These are phyloP conservation scores for Ustilago hordei DNA, from an alignment of 1,284 basidiomycete genomes.

Conservation along the genomic window DNA sequence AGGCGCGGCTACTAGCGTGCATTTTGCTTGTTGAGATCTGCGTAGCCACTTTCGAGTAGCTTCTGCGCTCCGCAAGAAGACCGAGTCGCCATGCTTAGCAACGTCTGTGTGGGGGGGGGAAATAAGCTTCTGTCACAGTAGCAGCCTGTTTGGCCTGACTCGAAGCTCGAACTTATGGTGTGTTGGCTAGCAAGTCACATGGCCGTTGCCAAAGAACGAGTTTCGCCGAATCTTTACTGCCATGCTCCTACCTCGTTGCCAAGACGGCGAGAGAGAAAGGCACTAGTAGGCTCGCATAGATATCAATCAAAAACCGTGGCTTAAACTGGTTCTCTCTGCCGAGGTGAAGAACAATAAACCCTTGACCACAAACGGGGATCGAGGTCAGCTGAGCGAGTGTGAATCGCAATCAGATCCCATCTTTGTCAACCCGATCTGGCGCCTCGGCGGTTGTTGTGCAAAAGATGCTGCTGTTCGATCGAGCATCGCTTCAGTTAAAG, in stretches of 20 bases:
- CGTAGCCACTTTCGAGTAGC: no score
- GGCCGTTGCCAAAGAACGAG: constrained; percentile 7
- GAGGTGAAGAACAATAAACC: neutral
- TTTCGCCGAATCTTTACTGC: constrained; percentile 29
- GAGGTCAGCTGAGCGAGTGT: neutral
- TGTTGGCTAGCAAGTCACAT: constrained; percentile 1
- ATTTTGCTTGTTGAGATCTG: neutral
- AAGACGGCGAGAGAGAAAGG: neutral
- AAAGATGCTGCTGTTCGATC: constrained; percentile 2
- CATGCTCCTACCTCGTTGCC: neutral
- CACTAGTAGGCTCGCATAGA: neutral
- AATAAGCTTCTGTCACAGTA: neutral
- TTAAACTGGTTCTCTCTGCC: neutral
- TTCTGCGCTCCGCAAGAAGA: neutral
- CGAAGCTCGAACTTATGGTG: neutral
- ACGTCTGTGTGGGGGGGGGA: neutral
- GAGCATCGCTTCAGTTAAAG: neutral
- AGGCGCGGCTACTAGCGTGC: no score
- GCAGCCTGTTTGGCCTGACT: neutral
- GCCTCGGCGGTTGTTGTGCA: neutral
- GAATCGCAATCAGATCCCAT: constrained; percentile 2
- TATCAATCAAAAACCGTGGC: neutral
- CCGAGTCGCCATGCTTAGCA: neutral
- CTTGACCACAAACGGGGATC: neutral
- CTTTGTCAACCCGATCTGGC: constrained; percentile 7